phyloP scores from a whole-genome alignment of 805 yeast species.

The Candida arabinofermentans region DNA sequence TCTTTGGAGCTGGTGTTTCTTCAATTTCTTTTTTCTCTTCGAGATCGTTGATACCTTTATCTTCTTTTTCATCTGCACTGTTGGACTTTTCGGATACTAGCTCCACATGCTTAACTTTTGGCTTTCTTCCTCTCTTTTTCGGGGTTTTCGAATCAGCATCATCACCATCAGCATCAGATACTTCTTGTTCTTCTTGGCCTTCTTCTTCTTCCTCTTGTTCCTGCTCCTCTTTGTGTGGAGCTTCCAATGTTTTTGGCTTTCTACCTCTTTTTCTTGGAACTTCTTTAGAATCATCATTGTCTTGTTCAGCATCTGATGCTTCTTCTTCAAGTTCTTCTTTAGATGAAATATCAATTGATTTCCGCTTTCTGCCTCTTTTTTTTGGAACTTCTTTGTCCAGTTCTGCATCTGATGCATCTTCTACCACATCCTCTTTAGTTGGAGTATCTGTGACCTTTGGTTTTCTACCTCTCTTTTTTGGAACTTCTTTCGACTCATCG shows the following conservation, averaged over 20 bases:
- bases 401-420: background rate
- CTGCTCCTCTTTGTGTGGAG: background rate
- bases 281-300: background rate
- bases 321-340: background rate
- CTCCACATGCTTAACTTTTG: slow-evolving; percentile 1
- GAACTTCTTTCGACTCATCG: background rate
- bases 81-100: background rate
- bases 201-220: too few relatives aligned
- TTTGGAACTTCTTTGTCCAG: background rate
- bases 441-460: background rate
- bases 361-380: too few relatives aligned
- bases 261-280: slow-evolving; percentile 2
- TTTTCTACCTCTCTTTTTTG: slow-evolving; percentile 1
- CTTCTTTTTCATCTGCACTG: background rate
- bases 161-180: background rate
- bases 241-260: background rate
- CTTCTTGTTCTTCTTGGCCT: background rate
- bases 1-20: background rate
- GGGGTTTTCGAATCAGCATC: background rate
- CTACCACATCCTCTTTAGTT: too few relatives aligned
- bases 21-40: background rate
- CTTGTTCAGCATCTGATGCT: background rate
- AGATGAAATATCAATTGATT: too few relatives aligned
- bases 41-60: background rate
- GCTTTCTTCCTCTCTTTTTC: slow-evolving; percentile 1